Evolutionary conservation across 225 moss, liverwort and hornwort genomes (phyloP).

Genomic region (Ulota crispa): DNA sequence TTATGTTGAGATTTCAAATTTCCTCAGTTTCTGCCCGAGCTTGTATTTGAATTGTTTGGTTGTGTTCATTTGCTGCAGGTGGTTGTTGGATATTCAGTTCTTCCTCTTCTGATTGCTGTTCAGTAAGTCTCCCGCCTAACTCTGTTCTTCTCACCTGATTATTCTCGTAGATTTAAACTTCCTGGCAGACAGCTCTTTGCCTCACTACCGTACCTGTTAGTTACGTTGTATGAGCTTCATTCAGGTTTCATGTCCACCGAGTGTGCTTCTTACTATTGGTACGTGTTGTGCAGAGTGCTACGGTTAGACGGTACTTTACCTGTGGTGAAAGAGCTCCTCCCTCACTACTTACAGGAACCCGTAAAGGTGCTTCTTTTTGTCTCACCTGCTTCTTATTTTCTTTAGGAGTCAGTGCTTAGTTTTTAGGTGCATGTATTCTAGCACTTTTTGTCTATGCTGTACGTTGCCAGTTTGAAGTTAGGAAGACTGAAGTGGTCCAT

Average conservation of each 20-base stretch:
- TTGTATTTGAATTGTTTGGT: slow-evolving; percentile 8
- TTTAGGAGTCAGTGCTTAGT: background rate
- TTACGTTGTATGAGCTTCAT: background rate
- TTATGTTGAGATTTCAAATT: background rate
- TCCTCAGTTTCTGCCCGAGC: slow-evolving; percentile 11
- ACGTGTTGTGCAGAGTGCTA: slow-evolving; percentile 66
- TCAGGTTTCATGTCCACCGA: background rate
- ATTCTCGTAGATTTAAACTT: background rate
- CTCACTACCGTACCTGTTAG: background rate
- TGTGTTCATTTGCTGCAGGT: slow-evolving; percentile 53
- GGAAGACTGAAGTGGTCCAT: slow-evolving; percentile 6
- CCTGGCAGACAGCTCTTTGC: background rate
- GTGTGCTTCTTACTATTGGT: background rate
- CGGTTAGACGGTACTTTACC: slow-evolving; percentile 94
- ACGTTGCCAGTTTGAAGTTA: background rate
- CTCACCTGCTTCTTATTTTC: background rate
- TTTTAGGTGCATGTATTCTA: background rate
- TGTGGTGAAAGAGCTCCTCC: slow-evolving; percentile 87
- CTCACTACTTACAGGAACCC: slow-evolving; percentile 88
- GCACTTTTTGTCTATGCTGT: background rate
- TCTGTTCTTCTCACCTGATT: background rate
- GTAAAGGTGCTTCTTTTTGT: slow-evolving; percentile 63
- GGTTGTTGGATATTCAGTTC: slow-evolving; percentile 89
- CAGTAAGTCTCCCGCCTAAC: slow-evolving; percentile 60
- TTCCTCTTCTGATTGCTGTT: slow-evolving; percentile 79